Conservation (phyloP, 2,329 filamentous ascomycete species). For the Colletotrichum sp. region DNA sequence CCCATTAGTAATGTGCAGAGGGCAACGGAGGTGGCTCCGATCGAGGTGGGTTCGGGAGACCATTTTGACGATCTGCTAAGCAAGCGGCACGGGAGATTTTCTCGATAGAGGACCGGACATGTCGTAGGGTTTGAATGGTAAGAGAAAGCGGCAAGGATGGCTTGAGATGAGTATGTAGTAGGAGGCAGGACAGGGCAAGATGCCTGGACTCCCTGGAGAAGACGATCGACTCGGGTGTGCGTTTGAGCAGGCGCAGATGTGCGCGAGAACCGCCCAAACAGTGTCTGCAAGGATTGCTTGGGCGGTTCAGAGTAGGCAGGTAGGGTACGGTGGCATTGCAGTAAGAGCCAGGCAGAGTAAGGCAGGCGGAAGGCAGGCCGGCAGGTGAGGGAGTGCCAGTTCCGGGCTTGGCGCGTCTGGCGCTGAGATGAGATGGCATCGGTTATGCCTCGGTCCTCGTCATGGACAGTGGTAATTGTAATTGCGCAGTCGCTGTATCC, state of each 20-base stretch:
- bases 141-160: not conserved
- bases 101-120: constrained; percentile 2
- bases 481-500: not conserved
- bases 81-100: constrained; percentile 1
- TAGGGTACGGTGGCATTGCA: not conserved
- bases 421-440: not conserved
- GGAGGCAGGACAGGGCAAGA: too few relatives aligned
- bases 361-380: not conserved
- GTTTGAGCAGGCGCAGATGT: not conserved
- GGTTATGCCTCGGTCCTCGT: not conserved
- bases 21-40: not conserved
- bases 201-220: not conserved
- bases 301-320: not conserved
- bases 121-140: not conserved
- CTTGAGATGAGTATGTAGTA: not conserved
- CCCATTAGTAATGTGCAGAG: not conserved
- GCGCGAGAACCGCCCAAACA: not conserved
- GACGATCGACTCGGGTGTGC: not conserved
- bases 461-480: not conserved
- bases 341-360: not conserved
- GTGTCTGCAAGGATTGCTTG: not conserved
- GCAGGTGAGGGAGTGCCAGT: not conserved
- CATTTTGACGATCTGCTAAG: not conserved
- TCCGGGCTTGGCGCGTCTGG: not conserved
- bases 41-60: not conserved